Evolutionary conservation across 2,329 filamentous ascomycete genomes (phyloP).

Genomic region (Colletotrichum destructivum): DNA sequence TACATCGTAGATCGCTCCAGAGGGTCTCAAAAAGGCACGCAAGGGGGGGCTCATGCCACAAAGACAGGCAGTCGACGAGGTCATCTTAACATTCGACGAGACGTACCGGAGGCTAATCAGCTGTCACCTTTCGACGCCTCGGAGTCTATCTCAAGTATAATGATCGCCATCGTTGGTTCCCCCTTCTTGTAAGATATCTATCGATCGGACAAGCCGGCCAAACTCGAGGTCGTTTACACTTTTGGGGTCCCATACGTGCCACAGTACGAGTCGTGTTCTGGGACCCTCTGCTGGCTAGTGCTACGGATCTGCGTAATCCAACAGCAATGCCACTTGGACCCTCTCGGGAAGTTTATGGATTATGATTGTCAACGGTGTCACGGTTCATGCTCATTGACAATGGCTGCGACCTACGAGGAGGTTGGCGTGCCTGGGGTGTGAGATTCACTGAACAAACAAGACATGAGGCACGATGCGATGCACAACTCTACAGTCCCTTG

Average conservation of each 20-base stretch:
- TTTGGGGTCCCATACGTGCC: background rate
- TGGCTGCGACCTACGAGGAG: too few species aligned
- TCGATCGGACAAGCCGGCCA: background rate
- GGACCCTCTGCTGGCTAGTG: background rate
- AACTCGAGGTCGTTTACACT: slow-evolving; percentile 2
- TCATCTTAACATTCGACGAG: too few species aligned
- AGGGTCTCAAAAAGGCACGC: slow-evolving; percentile 1
- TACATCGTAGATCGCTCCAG: background rate
- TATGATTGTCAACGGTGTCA: too few species aligned
- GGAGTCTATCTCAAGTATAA: background rate
- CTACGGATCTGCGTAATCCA: slow-evolving; percentile 12
- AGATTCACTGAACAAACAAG: too few species aligned
- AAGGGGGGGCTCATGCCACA: background rate
- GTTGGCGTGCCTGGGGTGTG: too few species aligned
- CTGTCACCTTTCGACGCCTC: background rate
- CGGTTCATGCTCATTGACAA: too few species aligned
- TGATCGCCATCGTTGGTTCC: background rate
- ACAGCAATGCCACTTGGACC: background rate
- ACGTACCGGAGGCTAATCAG: too few species aligned
- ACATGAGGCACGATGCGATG: background rate
- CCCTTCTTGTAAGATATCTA: background rate
- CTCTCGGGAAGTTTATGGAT: too few species aligned
- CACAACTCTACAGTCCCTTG: background rate
- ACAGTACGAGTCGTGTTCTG: slow-evolving; percentile 12
- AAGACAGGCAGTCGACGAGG: too few species aligned